A percentile compares a stretch with the other conserved stretches of the same genome.
Conservation (phyloP, 2,329 filamentous ascomycete genomes). For the Penicillium sp. region DNA sequence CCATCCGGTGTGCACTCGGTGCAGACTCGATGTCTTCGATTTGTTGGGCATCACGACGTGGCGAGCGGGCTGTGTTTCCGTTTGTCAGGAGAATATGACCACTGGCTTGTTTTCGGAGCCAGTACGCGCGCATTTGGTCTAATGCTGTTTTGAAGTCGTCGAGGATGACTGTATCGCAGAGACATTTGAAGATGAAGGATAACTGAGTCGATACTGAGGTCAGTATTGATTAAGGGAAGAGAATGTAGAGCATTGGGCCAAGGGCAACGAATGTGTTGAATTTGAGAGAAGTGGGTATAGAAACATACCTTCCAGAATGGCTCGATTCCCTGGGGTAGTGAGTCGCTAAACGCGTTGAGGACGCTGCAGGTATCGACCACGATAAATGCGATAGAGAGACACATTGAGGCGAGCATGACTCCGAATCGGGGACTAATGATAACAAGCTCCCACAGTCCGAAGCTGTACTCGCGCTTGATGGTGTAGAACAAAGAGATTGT, state of each 20-base stretch:
- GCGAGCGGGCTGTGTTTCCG: not conserved
- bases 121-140: constrained; percentile 43
- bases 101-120: constrained; percentile 35
- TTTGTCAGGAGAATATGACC: constrained; percentile 24
- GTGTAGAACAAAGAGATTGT: constrained; percentile 63
- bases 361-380: constrained; percentile 65
- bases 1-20: constrained; percentile 7
- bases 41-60: not conserved
- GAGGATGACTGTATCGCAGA: constrained; percentile 67
- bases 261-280: not conserved
- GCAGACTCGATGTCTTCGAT: constrained; percentile 17
- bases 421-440: constrained; percentile 66
- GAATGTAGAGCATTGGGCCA: not conserved
- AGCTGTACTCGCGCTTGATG: constrained; percentile 65
- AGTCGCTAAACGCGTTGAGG: constrained; percentile 50
- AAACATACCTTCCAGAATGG: constrained; percentile 61
- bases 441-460: constrained; percentile 61
- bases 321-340: constrained; percentile 60
- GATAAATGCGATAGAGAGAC: constrained; percentile 63
- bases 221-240: not conserved
- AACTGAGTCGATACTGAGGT: constrained; percentile 36
- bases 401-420: constrained; percentile 64
- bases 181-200: constrained; percentile 67
- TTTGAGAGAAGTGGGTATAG: no score
- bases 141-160: constrained; percentile 69